Base-by-base conservation (phyloP, 1,284 basidiomycete species). In the Phlebopus sp. region DNA sequence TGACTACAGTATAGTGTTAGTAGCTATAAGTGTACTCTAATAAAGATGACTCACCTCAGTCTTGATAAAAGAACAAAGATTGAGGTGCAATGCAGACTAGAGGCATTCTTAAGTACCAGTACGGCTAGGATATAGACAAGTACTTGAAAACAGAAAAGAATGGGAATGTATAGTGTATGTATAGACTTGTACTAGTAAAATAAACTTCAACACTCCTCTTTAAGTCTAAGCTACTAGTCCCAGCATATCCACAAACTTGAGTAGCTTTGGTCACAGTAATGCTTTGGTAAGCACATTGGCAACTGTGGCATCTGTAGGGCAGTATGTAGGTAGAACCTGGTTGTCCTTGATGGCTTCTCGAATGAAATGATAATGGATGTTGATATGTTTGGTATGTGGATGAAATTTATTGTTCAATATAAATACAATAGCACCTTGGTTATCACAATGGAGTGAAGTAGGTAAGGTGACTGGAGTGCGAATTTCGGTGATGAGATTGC, bases 331-430 rank as follows among this genome's bases (percentile, higher is more conserved):
- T 8, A 25, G 6, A 3, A 50, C 27, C 5, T 37, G 8, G 13
- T 29, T 19, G 6, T 43, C 17, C 2, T 51, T 27, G n/a, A 51
- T 23, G 3, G 39, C 36, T 10, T 40, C 19, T 0, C 41, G 36
- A 19, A 51, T 51, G 23, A 51, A 51, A 10, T 51, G 49, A 23
- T 47, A 51, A 1, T 36, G 4, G 7, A 51, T 44, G 23, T 51
- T 36, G 5, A 50, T 51, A 23, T 51, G 46, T n/a, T 51, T 47
- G n/a, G 30, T 47, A 3, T 31, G 18, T 4, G 37, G 37, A 6
- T 48, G 49, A 8, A 34, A 47, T 13, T 42, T 42, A 7, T 34
- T 37, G 45, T 47, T 31, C 11, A 32, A 14, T 1, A 44, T 39
- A 7, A 50, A 36, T 1, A n/a, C 30, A 23, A 46, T 50, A 3